These are phyloP conservation scores for Colletotrichum musae DNA, from an alignment of 2,329 filamentous ascomycete genomes.

Conservation along the genomic window DNA sequence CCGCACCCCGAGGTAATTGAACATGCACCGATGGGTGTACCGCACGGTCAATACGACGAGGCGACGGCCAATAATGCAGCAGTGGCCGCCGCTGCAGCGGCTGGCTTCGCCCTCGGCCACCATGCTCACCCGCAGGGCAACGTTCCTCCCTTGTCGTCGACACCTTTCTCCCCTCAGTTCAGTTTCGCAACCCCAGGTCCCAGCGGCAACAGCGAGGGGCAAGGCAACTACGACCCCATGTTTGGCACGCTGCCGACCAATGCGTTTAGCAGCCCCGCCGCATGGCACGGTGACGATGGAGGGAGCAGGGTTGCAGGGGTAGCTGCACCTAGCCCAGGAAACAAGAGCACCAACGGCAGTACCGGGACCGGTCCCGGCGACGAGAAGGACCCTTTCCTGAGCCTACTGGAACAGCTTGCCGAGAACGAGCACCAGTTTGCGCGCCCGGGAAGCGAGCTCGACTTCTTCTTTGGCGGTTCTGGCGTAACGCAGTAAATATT, in stretches of 20 bases:
- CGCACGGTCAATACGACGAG: conserved; percentile 54
- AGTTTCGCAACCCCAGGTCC: conserved; percentile 54
- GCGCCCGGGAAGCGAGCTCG: conserved; percentile 79
- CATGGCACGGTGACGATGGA: conserved; percentile 63
- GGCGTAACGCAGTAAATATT: conserved; percentile 37
- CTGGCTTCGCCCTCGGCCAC: conserved; percentile 52
- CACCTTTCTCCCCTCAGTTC: conserved; percentile 60
- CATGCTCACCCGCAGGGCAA: conserved; percentile 47
- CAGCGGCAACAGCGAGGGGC: conserved; percentile 49
- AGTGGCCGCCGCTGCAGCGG: conserved; percentile 53
- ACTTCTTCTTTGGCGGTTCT: conserved; percentile 75
- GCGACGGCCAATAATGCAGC: conserved; percentile 51
- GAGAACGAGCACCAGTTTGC: conserved; percentile 78
- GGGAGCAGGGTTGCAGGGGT: conserved; percentile 38
- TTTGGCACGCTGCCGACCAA: conserved; percentile 70
- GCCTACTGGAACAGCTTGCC: conserved; percentile 83
- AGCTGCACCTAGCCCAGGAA: conserved; percentile 56
- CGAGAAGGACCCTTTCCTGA: conserved; percentile 87
- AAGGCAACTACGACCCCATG: conserved; percentile 70
- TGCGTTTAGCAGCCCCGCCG: conserved; percentile 65
- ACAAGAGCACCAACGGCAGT: conserved; percentile 63
- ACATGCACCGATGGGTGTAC: conserved; percentile 48
- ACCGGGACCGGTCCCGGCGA: conserved; percentile 65
- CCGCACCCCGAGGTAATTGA: conserved; percentile 52
- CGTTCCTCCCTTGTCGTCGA: conserved; percentile 49